A percentile compares a stretch with the other conserved stretches of the same genome.
phyloP scores from a whole-genome alignment of 2,329 filamentous ascomycete genomes.

The Diaporthe longicolla region DNA sequence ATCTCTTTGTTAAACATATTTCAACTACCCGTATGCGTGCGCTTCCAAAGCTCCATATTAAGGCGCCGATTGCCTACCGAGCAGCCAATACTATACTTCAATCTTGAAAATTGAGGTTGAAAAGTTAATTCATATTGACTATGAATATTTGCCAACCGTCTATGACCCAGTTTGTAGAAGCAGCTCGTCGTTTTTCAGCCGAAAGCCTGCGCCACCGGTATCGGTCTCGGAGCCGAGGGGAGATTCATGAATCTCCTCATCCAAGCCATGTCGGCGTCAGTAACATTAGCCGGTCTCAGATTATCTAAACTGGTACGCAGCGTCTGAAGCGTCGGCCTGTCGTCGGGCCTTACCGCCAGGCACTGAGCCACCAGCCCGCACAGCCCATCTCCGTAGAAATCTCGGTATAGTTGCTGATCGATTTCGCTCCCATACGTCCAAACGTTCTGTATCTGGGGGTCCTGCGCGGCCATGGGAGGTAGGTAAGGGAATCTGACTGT shows the following conservation, averaged over 20 bases:
- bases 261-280: neutral
- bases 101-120: too few relatives aligned
- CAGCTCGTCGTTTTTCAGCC: neutral
- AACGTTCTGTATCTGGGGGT: neutral
- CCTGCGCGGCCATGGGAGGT: neutral
- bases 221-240: neutral
- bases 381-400: neutral
- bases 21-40: too few relatives aligned
- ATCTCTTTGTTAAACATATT: too few relatives aligned
- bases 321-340: constrained; percentile 2
- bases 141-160: neutral
- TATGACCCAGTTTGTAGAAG: neutral
- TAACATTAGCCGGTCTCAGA: neutral
- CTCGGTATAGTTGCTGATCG: neutral
- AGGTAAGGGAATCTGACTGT: neutral
- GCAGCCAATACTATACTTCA: too few relatives aligned
- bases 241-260: neutral
- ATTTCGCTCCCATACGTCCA: constrained; percentile 12
- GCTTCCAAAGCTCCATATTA: too few relatives aligned
- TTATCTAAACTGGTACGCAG: neutral
- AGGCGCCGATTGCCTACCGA: too few relatives aligned
- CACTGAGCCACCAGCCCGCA: constrained; percentile 7
- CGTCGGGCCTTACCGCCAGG: constrained; percentile 2
- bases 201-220: neutral
- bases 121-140: neutral